These are phyloP conservation scores for Penicillium rolfsii DNA, from an alignment of 2,329 filamentous ascomycete genomes.

Conservation along the genomic window DNA sequence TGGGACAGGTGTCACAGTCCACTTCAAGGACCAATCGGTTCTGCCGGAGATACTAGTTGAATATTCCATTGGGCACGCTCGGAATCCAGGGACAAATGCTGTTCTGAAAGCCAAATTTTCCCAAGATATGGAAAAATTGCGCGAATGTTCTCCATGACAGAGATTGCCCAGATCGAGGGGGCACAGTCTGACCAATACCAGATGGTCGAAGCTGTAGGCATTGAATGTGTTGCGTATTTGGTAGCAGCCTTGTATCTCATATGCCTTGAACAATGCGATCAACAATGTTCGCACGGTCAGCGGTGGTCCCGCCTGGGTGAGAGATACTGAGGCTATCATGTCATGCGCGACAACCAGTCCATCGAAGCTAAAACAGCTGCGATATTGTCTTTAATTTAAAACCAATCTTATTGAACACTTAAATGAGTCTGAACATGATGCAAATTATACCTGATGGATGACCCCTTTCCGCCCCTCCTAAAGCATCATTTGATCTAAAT, in stretches of 20 bases:
- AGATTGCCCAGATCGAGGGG: constrained; percentile 18
- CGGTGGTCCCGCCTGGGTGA: constrained; percentile 21
- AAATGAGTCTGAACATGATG: neutral
- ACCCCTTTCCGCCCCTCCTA: constrained; percentile 48
- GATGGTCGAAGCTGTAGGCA: constrained; percentile 46
- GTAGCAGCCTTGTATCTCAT: constrained; percentile 49
- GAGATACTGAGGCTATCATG: constrained; percentile 8
- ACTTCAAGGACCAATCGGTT: constrained; percentile 27
- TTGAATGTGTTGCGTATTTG: constrained; percentile 47
- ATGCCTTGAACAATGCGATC: constrained; percentile 44
- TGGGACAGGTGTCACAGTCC: constrained; percentile 32
- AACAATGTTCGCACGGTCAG: constrained; percentile 41
- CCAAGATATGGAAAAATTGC: constrained; percentile 19
- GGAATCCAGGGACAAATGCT: constrained; percentile 17
- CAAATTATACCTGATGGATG: constrained; percentile 41
- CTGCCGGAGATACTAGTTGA: constrained; percentile 40
- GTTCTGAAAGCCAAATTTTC: constrained; percentile 23
- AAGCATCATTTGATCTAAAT: constrained; percentile 50
- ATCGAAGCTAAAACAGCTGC: constrained; percentile 42
- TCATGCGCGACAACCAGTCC: constrained; percentile 37
- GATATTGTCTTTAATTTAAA: constrained; percentile 41
- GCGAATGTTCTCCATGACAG: constrained; percentile 21
- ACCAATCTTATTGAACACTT: neutral
- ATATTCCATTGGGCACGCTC: constrained; percentile 34
- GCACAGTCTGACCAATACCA: constrained; percentile 46